Base-by-base conservation (phyloP, 192 early-diverging fungal genomes). In the Chytriomyces sp. region DNA sequence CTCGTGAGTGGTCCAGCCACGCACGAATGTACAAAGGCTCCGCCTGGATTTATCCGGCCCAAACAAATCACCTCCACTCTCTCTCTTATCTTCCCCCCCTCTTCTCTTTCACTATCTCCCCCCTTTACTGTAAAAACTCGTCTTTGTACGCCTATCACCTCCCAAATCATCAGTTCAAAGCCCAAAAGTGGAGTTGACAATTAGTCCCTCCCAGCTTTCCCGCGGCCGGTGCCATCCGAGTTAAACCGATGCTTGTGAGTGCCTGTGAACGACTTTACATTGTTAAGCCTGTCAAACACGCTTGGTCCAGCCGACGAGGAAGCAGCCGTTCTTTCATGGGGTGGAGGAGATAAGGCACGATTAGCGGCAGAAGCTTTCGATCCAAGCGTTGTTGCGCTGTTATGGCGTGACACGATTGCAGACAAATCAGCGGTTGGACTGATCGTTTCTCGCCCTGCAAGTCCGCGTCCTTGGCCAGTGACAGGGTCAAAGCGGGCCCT, bases 401-500 rank as follows among this genome's bases (percentile, higher is more conserved):
- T 77, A 45, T 67, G 66, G n/a, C 76, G 65, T 18, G 66, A 69
- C 2, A 77, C 76, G 35, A 77, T 77, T 6, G 76, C n/a, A 6
- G 66, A 69, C 28, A 77, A 45, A 24, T 77, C 47, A 6, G 76
- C 65, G 11, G 76, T 77, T 1, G 66, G 24, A 44, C 46, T 77
- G 20, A 77, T 44, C 8, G 76, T 18, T 23, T 77, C 76, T 3
- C 76, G 65, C n/a, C 76, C 76, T 1, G 7, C 64, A 16, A 69
- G 45, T 10, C 76, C 76, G 9, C 20, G 57, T 7, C 76, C 76
- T 44, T 69, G 69, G 23, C 68, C 77, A 2, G 71, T 71, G 7
- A 72, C 77, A 18, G 73, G 73, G 50, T 73, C 71, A 75, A 89
- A 89, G 62, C 88, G 79, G n/a, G 72, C 69, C 71, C 84, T 88